phyloP scores from a whole-genome alignment of 768 basidiomycete genomes.

The Boletus bicolor region DNA sequence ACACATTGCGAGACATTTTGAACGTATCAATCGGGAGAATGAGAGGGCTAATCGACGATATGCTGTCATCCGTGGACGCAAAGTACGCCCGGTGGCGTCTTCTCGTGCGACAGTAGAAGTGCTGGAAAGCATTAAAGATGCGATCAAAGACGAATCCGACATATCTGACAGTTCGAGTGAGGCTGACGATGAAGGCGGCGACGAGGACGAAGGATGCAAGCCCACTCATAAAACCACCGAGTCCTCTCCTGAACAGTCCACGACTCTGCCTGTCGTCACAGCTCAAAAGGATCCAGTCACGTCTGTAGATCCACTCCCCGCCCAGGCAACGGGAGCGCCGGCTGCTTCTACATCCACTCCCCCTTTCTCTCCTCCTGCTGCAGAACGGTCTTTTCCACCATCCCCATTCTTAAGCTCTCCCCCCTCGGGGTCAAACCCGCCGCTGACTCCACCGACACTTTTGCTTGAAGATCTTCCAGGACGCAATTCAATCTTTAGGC shows the following conservation, averaged over 20 bases:
- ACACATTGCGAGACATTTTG: slow-evolving; percentile 87
- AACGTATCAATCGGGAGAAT: slow-evolving; percentile 71
- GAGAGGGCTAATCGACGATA: slow-evolving; percentile 77
- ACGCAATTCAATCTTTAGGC: slow-evolving; percentile 74
- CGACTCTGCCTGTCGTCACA: slow-evolving; percentile 24
- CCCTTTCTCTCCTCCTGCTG: slow-evolving; percentile 25
- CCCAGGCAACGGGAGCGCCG: slow-evolving; percentile 30
- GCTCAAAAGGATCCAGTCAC: slow-evolving; percentile 7
- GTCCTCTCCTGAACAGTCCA: slow-evolving; percentile 33
- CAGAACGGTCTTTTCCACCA: slow-evolving; percentile 40
- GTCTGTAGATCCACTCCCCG: background rate
- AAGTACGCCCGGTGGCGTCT: slow-evolving; percentile 86
- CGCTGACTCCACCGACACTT: slow-evolving; percentile 46
- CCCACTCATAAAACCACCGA: slow-evolving; percentile 25
- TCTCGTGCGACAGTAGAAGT: slow-evolving; percentile 87
- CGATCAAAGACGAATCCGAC: slow-evolving; percentile 83
- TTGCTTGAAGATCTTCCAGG: slow-evolving; percentile 50
- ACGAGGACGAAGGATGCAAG: slow-evolving; percentile 46
- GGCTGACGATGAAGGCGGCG: slow-evolving; percentile 67
- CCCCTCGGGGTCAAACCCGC: slow-evolving; percentile 33
- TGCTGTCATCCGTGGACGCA: slow-evolving; percentile 80
- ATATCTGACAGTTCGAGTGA: slow-evolving; percentile 63
- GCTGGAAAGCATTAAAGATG: slow-evolving; percentile 86
- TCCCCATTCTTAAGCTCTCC: slow-evolving; percentile 52
- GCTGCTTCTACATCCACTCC: slow-evolving; percentile 22